phyloP scores from a whole-genome alignment of 345 rosid species.

The Hibiscus trionum region DNA sequence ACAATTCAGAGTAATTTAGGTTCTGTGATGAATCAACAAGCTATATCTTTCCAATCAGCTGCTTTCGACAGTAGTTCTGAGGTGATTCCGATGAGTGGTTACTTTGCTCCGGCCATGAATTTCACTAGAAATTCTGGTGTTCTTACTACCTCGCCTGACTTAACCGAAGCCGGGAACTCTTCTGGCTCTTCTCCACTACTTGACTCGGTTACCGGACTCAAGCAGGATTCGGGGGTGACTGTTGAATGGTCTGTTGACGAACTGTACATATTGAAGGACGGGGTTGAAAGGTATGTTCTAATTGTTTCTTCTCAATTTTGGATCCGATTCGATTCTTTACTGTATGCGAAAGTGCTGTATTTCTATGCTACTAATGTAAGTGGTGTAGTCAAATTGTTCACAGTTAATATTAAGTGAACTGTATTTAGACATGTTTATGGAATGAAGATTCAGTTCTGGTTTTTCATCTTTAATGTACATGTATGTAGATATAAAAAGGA shows the following conservation, averaged over 20 bases:
- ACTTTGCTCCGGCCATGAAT: constrained; percentile 31
- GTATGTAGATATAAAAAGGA: constrained; percentile 53
- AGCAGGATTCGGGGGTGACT: neutral
- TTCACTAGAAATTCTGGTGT: constrained; percentile 35
- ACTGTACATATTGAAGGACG: neutral
- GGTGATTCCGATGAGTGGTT: constrained; percentile 42
- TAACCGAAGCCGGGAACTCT: constrained; percentile 30
- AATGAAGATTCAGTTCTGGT: neutral
- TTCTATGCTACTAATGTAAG: neutral
- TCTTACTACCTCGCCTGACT: constrained; percentile 24
- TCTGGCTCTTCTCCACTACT: constrained; percentile 45
- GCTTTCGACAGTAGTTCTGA: constrained; percentile 34
- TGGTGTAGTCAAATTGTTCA: neutral
- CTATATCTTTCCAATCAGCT: constrained; percentile 44
- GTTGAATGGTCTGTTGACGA: neutral
- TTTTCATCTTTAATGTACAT: neutral
- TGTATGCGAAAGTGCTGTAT: neutral
- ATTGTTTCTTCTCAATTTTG: neutral
- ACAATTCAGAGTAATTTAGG: constrained; percentile 37
- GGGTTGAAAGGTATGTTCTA: neutral
- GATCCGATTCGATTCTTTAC: neutral
- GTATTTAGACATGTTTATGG: neutral
- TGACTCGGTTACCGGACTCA: constrained; percentile 28
- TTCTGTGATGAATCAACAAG: constrained; percentile 38
- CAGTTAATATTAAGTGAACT: neutral